Base-by-base conservation (phyloP, 2,329 filamentous ascomycete genomes). In the Rutstroemia sp. region DNA sequence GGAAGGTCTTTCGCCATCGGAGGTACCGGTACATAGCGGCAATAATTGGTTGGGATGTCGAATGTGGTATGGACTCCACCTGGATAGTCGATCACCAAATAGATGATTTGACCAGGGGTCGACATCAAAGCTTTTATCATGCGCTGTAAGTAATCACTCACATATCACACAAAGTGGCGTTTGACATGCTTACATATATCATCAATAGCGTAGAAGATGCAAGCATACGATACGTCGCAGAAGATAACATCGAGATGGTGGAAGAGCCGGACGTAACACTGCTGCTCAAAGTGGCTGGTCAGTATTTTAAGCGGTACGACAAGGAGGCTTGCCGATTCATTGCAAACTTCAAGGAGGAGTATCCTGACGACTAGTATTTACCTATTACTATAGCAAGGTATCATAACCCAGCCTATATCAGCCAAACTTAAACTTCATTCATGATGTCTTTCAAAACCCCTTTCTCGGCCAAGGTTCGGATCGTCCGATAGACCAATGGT, bases 291-390 rank as follows among this genome's bases (percentile, higher is more conserved):
- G 72, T 88, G 62, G 90, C 91, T 3, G 94, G 94, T 0, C 87
- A 86, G 65, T 90, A 89, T 71, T 97, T 99, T 71, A 95, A 90
- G 71, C 79, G 90, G 44, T 97, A 91, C 77, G 89, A 96, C 71
- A 67, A 70, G 4, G 74, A 74, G 37, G 77, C 72, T 0, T 82
- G 82, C 62, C 77, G 73, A 4, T 99, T 97, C 73, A 79, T 96
- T 34, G 95, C 90, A 64, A 97, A 96, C 70, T 76, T 88, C 53
- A 73, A 73, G 63, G 89, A 95, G 64, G 84, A 92, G 66, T 96
- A 91, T 71, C 92, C 92, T 0, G 87, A 96, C 67, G 90, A 95
- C 71, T 96, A 56, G 39, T 19, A 30, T 34, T 48, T 23, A 39
- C 30, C 50, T 51, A 37, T 18, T 44, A 51, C 27, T 51, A 34